phyloP scores from a whole-genome alignment of 1,139 yeast species.

The Hemisphaericaspora xylanilytica region DNA sequence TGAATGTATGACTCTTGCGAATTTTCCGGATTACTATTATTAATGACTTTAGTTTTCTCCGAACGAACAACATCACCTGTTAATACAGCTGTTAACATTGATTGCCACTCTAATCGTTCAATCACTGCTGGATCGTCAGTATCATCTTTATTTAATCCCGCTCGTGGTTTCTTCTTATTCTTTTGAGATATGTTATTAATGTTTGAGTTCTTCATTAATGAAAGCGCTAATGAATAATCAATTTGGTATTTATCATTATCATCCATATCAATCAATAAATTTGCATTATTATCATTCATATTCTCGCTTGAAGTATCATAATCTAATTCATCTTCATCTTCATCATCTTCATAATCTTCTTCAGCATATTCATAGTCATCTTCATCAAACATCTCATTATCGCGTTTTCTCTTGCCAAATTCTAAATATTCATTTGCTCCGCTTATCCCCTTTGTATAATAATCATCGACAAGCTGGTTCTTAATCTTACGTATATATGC shows the following conservation, averaged over 20 bases:
- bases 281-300: conserved; percentile 26
- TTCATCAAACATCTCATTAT: conserved; percentile 13
- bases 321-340: conserved; percentile 21
- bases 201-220: conserved; percentile 35
- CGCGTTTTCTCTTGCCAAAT: conserved; percentile 3
- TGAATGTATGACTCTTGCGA: conserved; percentile 50
- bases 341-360: conserved; percentile 28
- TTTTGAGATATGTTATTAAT: conserved; percentile 29
- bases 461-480: conserved; percentile 66
- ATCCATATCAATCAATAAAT: conserved; percentile 41
- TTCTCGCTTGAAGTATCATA: conserved; percentile 24
- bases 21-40: conserved; percentile 39
- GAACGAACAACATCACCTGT: conserved; percentile 93
- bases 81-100: conserved; percentile 84
- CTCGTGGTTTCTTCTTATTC: conserved; percentile 25
- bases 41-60: conserved; percentile 79
- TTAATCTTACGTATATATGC: conserved; percentile 64
- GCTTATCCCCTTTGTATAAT: conserved; percentile 60
- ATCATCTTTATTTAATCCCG: conserved; percentile 41
- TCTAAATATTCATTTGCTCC: conserved; percentile 31
- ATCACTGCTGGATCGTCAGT: conserved; percentile 63
- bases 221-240: conserved; percentile 40
- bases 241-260: conserved; percentile 40
- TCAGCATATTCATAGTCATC: conserved; percentile 24
- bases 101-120: conserved; percentile 94